Evolutionary conservation across 495 filamentous ascomycete genomes (phyloP).

Genomic region (Parathielavia appendiculata): DNA sequence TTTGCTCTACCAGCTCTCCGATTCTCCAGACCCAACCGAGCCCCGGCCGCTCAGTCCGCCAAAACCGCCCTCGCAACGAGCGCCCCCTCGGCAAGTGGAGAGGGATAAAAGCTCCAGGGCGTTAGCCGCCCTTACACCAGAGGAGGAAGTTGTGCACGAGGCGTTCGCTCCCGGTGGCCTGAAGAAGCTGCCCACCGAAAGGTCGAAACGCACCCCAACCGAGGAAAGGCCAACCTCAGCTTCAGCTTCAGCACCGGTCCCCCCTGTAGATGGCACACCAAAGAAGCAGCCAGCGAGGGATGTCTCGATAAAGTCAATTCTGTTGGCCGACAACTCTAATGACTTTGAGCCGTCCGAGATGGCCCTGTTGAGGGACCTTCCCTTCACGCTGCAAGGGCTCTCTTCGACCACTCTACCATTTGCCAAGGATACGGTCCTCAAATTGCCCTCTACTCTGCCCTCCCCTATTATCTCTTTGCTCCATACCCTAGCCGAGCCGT

Average conservation of each 20-base stretch:
- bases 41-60: constrained; percentile 34
- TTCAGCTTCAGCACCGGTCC: neutral
- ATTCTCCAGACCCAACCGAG: constrained; percentile 49
- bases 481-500: constrained; percentile 87
- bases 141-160: constrained; percentile 45
- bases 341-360: constrained; percentile 58
- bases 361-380: constrained; percentile 79
- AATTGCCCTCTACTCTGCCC: constrained; percentile 72
- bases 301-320: constrained; percentile 47
- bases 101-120: constrained; percentile 24
- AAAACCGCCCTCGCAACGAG: constrained; percentile 21
- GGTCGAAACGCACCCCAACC: constrained; percentile 21
- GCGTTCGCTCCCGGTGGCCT: constrained; percentile 54
- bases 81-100: constrained; percentile 18
- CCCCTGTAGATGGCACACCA: constrained; percentile 15
- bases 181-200: constrained; percentile 36
- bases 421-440: constrained; percentile 55
- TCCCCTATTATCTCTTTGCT: constrained; percentile 81
- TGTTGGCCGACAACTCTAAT: constrained; percentile 47
- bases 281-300: constrained; percentile 31
- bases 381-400: constrained; percentile 90
- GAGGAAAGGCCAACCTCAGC: constrained; percentile 20
- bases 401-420: constrained; percentile 83
- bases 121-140: constrained; percentile 25
- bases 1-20: constrained; percentile 75